Evolutionary conservation across 75 land plant species (phyloP), one percentile per base, ranked within the genome.

Genomic region (Chamaecyparis obtusa): DNA sequence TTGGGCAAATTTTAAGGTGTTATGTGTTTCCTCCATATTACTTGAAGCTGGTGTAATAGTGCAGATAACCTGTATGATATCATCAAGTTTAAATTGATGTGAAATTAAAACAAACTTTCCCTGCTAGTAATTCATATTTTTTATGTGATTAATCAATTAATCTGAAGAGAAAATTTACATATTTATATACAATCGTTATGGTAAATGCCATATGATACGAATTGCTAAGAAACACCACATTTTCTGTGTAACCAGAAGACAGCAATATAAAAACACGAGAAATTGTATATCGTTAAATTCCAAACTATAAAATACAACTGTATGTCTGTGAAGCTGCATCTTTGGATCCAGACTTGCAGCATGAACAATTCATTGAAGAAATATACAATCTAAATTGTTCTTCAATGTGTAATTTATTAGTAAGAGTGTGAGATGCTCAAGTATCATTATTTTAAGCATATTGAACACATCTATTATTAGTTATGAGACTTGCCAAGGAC

Each of bases 11-110:
- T 97, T 97, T 86, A 97, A 86, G 86, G 99, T 97, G 89, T 96
- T 97, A 81, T 97, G 98, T 85, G 99, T 97, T 91, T 97, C 99
- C 84, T 97, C 99, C 41, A 92, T 86, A 89, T 91, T 96, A 88
- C 99, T 97, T 90, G 98, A 96, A 83, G 98, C 96, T 81, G 99
- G 99, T 55, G 98, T 96, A 32, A 97, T 89, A n/a, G 98, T 97
- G 87, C 99, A 97, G 54, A 97, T 97, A 15, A 97, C 93, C 99
- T 96, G 94, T 37, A 90, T 15, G 60, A 6, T 35, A 48, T 49
- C 19, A 84, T 2, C 32, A 44, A 32, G 51, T 44, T 81, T 81
- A 41, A n/a, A n/a, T 81, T 11, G 30, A 3, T 81, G 32, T 46
- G 11, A 1, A 33, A 44, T 81, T 81, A 44, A 44, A 81, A 81